phyloP scores from a whole-genome alignment of 2,329 filamentous ascomycete species.

The Penicillium sp. region DNA sequence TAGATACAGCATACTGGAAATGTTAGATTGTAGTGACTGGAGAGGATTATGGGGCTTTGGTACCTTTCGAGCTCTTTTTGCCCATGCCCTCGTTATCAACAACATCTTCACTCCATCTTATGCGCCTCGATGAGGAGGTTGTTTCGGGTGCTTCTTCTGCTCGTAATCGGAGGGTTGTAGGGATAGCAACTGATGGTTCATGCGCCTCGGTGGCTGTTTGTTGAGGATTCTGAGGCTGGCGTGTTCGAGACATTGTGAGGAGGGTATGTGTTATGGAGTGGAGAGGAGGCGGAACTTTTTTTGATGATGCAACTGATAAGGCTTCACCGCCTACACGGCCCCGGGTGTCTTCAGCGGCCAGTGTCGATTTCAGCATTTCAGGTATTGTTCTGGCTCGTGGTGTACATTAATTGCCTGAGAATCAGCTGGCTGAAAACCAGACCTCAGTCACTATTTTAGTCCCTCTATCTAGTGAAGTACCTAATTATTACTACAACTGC shows the following conservation, averaged over 20 bases:
- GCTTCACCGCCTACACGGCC: conserved; percentile 1
- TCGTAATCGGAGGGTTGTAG: conserved; percentile 34
- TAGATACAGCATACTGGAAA: conserved; percentile 97
- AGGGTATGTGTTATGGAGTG: neutral
- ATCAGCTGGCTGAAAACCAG: too few species aligned
- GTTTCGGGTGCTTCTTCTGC: conserved; percentile 25
- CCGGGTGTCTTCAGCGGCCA: too few species aligned
- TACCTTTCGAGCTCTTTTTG: conserved; percentile 92
- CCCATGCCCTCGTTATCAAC: conserved; percentile 94
- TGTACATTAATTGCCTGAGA: too few species aligned
- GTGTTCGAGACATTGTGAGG: conserved; percentile 41
- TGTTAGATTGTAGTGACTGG: neutral
- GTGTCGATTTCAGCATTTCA: too few species aligned
- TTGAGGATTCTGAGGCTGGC: conserved; percentile 33
- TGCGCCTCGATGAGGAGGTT: conserved; percentile 56
- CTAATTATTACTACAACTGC: too few species aligned
- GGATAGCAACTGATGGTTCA: conserved; percentile 24
- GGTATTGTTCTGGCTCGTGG: too few species aligned
- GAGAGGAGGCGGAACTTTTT: conserved; percentile 3
- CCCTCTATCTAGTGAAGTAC: too few species aligned
- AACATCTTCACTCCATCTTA: conserved; percentile 91
- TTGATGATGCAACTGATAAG: conserved; percentile 21
- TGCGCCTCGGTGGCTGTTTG: conserved; percentile 28
- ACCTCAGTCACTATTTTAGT: too few species aligned
- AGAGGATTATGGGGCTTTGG: conserved; percentile 9